Base-by-base conservation (phyloP, 1,284 basidiomycete genomes). In the Boletus smithii region DNA sequence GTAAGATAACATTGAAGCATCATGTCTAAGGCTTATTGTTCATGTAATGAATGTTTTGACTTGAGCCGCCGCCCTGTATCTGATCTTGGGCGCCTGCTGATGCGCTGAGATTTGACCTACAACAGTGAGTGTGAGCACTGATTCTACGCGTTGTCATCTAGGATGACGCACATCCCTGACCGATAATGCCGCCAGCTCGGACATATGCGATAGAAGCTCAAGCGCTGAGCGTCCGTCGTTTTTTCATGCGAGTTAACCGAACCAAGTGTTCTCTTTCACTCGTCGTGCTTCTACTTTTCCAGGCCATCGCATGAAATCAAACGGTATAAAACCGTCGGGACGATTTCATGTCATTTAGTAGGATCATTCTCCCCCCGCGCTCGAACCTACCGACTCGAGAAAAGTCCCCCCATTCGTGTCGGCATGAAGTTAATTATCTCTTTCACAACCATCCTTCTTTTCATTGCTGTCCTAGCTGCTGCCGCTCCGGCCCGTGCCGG, bases 311-410 rank as follows among this genome's bases (percentile, higher is more conserved):
- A 33, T 13, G 27, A 29, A 13, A 20, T 18, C 24, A 14, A 24
- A 20, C 2, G 31, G 23, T 49, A 56, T 59, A 59, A 53, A 55
- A 22, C 18, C 13, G 8, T 11, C 13, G 8, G n/a, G 31, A 30
- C 8, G n/a, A 39, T 36, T 5, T 24, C 27, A 17, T 8, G 31
- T 13, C 26, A 16, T 24, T 2, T 18, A n/a, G n/a, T n/a, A n/a
- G 34, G 4, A 32, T 18, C 33, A 32, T 13, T 34, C 36, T 13
- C 26, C 17, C 10, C 37, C n/a, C 5, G n/a, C n/a, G n/a, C n/a
- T n/a, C n/a, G n/a, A n/a, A n/a, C n/a, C n/a, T n/a, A n/a, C 2
- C 36, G 8, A 13, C 44, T 18, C 4, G 3, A 35, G 32, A 5
- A 22, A 31, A 18, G 4, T 34, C n/a, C 35, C 8, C 23, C 22